These are phyloP conservation scores for Primulina tabacum DNA, from an alignment of 257 asterid genomes.

Conservation along the genomic window DNA sequence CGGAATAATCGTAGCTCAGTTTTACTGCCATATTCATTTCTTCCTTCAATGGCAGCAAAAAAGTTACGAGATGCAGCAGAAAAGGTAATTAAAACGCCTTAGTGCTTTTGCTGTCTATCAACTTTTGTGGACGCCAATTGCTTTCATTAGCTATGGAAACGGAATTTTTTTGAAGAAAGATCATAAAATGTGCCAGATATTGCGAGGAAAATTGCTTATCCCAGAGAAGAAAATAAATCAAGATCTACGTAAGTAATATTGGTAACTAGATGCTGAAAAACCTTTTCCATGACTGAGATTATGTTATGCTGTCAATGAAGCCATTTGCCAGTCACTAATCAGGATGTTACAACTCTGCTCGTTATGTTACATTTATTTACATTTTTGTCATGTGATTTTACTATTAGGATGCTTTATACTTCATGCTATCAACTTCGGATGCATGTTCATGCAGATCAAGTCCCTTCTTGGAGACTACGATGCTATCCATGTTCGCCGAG, in stretches of 20 bases:
- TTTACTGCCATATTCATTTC: conserved; percentile 76
- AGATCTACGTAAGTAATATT: too few species aligned
- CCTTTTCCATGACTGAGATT: neutral
- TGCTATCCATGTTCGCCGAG: conserved; percentile 97
- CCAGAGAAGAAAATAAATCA: neutral
- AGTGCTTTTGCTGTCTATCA: conserved; percentile 4
- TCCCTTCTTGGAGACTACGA: conserved; percentile 80
- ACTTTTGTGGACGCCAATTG: conserved; percentile 1
- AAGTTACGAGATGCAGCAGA: conserved; percentile 76
- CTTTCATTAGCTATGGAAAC: neutral
- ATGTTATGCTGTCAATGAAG: neutral
- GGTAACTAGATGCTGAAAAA: neutral
- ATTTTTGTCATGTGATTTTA: neutral
- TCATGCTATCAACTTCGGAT: conserved; percentile 6
- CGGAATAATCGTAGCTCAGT: conserved; percentile 69
- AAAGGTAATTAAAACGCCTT: conserved; percentile 42
- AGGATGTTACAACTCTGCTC: neutral
- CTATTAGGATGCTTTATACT: neutral
- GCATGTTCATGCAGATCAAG: conserved; percentile 54
- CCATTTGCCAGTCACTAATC: neutral
- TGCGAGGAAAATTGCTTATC: neutral
- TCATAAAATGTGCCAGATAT: neutral
- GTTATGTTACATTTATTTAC: conserved; percentile 14
- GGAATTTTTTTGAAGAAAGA: neutral
- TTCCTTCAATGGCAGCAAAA: conserved; percentile 84